Evolutionary conservation across 495 filamentous ascomycete species (phyloP).

Genomic region (Schizothecium vesticola): DNA sequence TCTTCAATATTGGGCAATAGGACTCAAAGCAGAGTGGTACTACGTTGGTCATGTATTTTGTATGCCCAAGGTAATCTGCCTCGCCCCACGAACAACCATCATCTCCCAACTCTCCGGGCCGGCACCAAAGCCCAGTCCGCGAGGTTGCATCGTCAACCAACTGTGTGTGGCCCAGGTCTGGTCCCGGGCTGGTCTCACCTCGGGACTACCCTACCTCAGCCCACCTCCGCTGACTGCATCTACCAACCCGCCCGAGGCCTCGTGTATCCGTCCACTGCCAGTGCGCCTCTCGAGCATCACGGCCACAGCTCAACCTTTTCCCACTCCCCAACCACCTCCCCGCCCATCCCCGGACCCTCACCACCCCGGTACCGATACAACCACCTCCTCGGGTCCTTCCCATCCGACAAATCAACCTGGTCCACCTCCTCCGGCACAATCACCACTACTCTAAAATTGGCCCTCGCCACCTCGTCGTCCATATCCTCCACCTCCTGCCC

Average conservation of each 20-base stretch:
- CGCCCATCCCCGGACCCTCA: slow-evolving; percentile 28
- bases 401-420: slow-evolving; percentile 63
- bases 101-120: neutral
- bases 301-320: slow-evolving; percentile 79
- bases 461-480: slow-evolving; percentile 60
- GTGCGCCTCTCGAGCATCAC: slow-evolving; percentile 21
- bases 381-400: slow-evolving; percentile 59
- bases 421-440: slow-evolving; percentile 80
- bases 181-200: neutral
- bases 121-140: too few relatives aligned
- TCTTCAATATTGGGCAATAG: too few relatives aligned
- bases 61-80: too few relatives aligned
- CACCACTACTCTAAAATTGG: slow-evolving; percentile 80
- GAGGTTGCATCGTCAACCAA: neutral
- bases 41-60: too few relatives aligned
- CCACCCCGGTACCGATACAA: slow-evolving; percentile 53
- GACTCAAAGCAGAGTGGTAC: too few relatives aligned
- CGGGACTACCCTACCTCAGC: neutral
- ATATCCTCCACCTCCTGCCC: slow-evolving; percentile 67
- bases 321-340: slow-evolving; percentile 55
- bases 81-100: too few relatives aligned
- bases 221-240: neutral
- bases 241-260: neutral
- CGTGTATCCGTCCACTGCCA: neutral
- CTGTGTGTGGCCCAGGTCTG: neutral